phyloP scores from a whole-genome alignment of 2,329 filamentous ascomycete genomes.

The Dactylellina drechsleri region DNA sequence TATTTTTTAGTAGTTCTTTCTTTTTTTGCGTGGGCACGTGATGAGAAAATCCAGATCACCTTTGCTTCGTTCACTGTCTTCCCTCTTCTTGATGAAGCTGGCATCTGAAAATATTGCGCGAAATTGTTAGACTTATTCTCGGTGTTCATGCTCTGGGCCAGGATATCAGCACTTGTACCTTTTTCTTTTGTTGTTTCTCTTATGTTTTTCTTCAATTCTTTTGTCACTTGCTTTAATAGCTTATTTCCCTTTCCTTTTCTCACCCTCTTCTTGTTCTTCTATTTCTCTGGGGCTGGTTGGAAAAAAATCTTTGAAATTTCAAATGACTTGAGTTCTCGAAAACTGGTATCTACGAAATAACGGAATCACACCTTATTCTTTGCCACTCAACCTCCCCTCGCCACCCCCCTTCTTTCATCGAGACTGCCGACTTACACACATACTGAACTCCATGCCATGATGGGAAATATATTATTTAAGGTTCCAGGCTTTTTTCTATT shows the following conservation, averaged over 20 bases:
- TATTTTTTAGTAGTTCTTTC: slow-evolving; percentile 19
- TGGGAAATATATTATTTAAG: slow-evolving; percentile 19
- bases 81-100: slow-evolving; percentile 56
- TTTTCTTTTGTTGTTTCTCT: slow-evolving; percentile 24
- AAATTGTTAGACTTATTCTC: slow-evolving; percentile 56
- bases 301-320: slow-evolving; percentile 47
- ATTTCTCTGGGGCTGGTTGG: slow-evolving; percentile 38
- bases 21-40: slow-evolving; percentile 51
- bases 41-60: slow-evolving; percentile 53
- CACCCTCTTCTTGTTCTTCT: slow-evolving; percentile 8
- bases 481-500: slow-evolving; percentile 1
- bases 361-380: slow-evolving; percentile 8
- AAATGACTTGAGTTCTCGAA: slow-evolving; percentile 51
- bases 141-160: slow-evolving; percentile 56
- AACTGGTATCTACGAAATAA: slow-evolving; percentile 29
- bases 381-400: neutral
- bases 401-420: neutral
- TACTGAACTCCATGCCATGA: slow-evolving; percentile 21
- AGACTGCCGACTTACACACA: neutral
- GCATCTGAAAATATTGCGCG: slow-evolving; percentile 55
- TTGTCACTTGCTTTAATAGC: slow-evolving; percentile 49
- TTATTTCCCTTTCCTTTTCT: slow-evolving; percentile 24
- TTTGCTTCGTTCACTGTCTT: slow-evolving; percentile 52
- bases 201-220: slow-evolving; percentile 33
- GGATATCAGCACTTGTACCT: slow-evolving; percentile 54